Evolutionary conservation across 2,329 filamentous ascomycete genomes (phyloP), one percentile per base, ranked within the genome.

Genomic region (Aspergillus sp.): DNA sequence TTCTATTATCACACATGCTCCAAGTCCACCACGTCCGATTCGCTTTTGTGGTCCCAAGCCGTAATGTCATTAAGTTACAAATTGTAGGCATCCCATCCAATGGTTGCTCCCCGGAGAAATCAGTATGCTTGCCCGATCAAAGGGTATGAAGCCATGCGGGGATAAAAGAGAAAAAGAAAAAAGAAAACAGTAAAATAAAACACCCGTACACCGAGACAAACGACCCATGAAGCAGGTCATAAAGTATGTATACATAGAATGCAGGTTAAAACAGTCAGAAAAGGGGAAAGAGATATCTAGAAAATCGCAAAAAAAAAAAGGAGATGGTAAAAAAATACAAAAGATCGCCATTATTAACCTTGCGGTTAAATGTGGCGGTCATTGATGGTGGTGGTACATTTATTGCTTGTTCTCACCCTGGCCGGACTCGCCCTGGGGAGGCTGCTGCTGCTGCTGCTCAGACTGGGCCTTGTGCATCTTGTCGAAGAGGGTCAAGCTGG

Each of bases 401-500:
- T 80, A 85, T 69, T 77, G 81, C 87, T 93, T 93, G 85, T 91
- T 91, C 83, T 93, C 88, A 59, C 80, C 80, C 72, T 77, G 74
- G 69, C 70, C 69, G 61, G 60, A 70, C 69, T 73, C 75, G 63
- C 68, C 85, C 79, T 80, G 81, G 75, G 66, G 81, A 75, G 66
- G 59, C 76, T 80, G 72, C 74, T 85, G 81, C 74, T 83, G 79
- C 71, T 83, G 79, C 71, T 84, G 84, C 83, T 93, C 91, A 71
- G 82, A 79, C 72, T 92, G 90, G 71, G 94, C 92, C 87, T 96
- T 96, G 91, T 99, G 94, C 92, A 99, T 97, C 91, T 98, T 97
- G 85, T 98, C 95, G 81, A 99, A 98, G 75, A 98, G 89, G 83
- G 91, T 96, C 82, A 99, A 85, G 81, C 91, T 94, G 71, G 94